These are phyloP conservation scores for Arachnopeziza araneosa DNA, from an alignment of 2,329 filamentous ascomycete species.

Conservation along the genomic window DNA sequence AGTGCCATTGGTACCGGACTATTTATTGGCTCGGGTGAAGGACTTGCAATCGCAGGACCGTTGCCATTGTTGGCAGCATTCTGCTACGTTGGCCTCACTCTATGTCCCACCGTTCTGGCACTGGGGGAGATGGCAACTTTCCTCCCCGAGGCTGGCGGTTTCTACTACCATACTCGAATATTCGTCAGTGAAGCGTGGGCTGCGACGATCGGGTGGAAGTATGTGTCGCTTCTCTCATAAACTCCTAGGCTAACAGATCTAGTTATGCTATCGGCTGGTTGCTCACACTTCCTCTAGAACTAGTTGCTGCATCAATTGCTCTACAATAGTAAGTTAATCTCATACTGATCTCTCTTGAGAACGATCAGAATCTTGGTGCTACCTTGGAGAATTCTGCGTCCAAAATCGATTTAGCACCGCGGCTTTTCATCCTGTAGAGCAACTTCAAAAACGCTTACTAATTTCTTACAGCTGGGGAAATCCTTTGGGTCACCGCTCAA, in stretches of 20 bases:
- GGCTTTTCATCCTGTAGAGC: no score
- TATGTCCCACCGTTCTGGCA: slow-evolving; percentile 79
- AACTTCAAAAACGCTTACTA: no score
- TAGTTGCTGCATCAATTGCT: slow-evolving; percentile 76
- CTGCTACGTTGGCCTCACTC: slow-evolving; percentile 54
- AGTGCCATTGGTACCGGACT: slow-evolving; percentile 41
- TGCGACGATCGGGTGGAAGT: slow-evolving; percentile 87
- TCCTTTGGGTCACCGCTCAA: slow-evolving; percentile 52
- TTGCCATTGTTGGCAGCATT: slow-evolving; percentile 28
- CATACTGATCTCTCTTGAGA: no score
- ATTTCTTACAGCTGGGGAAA: slow-evolving; percentile 48
- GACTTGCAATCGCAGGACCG: slow-evolving; percentile 21
- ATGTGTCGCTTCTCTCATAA: background rate
- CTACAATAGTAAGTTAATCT: slow-evolving; percentile 50
- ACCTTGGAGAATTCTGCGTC: no score
- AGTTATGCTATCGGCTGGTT: slow-evolving; percentile 74
- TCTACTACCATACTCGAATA: slow-evolving; percentile 86
- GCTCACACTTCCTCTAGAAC: slow-evolving; percentile 72
- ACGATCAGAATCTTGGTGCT: no score
- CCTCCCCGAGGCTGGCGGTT: slow-evolving; percentile 88
- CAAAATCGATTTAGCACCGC: no score
- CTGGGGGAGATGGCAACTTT: slow-evolving; percentile 85
- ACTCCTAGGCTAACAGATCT: background rate
- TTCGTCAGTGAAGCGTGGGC: slow-evolving; percentile 93
- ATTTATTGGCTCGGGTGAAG: slow-evolving; percentile 54